Base-by-base conservation (phyloP, 257 asterid genomes). In the Fraxinus quadrangulata region DNA sequence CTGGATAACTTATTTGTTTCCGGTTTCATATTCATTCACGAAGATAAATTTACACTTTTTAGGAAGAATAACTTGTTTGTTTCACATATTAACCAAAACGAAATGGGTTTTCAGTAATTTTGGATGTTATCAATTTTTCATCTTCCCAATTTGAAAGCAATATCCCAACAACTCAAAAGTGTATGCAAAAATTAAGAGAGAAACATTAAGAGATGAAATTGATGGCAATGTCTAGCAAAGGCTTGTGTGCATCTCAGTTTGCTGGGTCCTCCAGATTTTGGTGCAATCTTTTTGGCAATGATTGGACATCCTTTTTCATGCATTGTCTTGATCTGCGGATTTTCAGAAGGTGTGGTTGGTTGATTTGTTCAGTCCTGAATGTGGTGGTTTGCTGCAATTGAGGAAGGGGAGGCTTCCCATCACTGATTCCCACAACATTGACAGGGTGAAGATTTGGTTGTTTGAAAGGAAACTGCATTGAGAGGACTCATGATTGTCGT, bases 1-100 rank as follows among this genome's bases (percentile, higher is more conserved):
- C 75, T 71, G 71, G 78, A 4, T 45, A 80, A 31, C 47, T 72
- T 73, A 54, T 68, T 31, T 68, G 14, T 70, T 26, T 23, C 23
- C 74, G 37, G 66, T 73, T 75, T 73, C 37, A 7, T 59, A 59
- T 8, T 59, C 34, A 26, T 26, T 23, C 28, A 11, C 1, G 17
- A 6, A 23, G 8, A 63, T 23, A 24, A 63, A 63, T 10, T 23
- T 24, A 11, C 34, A 26, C 3, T 26, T 26, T 63, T 63, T 24
- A 63, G 8, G 33, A 10, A 34, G 69, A 63, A 63, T 17, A 24
- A 63, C 69, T 26, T 63, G 69, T 63, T 63, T 63, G 31, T 10
- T 63, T 63, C 6, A 31, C 9, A 3, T 26, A 3, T 26, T 26
- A 63, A 26, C 69, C 21, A 12, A 11, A 8, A 63, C 31, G 4